Base-by-base conservation (phyloP, 139 green algal species). In the Volvox reticuliferus region DNA sequence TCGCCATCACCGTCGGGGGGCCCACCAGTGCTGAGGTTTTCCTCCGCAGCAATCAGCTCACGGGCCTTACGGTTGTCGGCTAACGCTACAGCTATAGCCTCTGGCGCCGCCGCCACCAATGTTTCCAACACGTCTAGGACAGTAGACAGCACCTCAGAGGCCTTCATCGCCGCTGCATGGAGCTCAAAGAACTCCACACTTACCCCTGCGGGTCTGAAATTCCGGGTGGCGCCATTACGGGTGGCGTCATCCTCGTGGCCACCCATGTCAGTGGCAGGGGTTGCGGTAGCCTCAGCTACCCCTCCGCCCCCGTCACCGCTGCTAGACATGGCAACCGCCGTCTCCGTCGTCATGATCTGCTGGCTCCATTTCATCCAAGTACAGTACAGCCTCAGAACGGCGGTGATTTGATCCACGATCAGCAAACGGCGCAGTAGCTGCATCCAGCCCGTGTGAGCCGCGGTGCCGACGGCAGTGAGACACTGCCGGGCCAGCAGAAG, bases 371-470 rank as follows among this genome's bases (percentile, higher is more conserved):
- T 33, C 28, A 33, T 20, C 71, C 71, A 79, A 2, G 71, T 79
- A 20, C 71, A 79, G 71, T 79, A 79, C 75, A 81, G 13, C 20
- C 75, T 33, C 32, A 81, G 75, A 28, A 81, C 75, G 75, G 75
- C 75, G 24, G 75, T 36, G 33, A 81, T 81, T 30, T 81, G 75
- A 81, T 81, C 75, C 12, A 81, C 75, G 32, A 81, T 24, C n/a
- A 61, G 75, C 13, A 55, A 19, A 50, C 75, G 75, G 75, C 75
- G 75, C 75, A 81, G 75, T 30, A 81, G 32, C 1, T 26, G 75
- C 75, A 81, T 81, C 75, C 75, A 81, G 75, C 75, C 32, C 30
- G 21, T 30, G 75, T 81, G 75, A 1, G 75, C 75, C 32, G 9
- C 33, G 17, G 32, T 55, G 17, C 75, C 75, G 32, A 50, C 17